phyloP scores from a whole-genome alignment of 2,329 filamentous ascomycete species.

The Xylaria sp. region DNA sequence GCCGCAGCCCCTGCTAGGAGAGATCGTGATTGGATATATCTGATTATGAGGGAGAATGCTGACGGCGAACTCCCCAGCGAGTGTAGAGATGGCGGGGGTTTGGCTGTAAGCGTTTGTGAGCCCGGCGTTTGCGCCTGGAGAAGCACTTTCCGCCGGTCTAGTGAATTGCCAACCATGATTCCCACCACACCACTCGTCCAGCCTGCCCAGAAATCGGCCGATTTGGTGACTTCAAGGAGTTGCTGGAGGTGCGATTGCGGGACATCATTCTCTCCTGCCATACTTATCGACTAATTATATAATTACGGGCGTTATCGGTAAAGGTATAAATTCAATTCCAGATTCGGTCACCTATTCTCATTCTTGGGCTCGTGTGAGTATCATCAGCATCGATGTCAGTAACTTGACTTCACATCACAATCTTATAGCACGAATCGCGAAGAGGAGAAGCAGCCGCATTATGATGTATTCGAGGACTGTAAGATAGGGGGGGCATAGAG shows the following conservation, averaged over 20 bases:
- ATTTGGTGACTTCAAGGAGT: slow-evolving; percentile 64
- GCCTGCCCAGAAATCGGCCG: slow-evolving; percentile 92
- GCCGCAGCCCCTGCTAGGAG: slow-evolving; percentile 77
- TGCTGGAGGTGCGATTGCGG: background rate
- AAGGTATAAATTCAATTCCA: background rate
- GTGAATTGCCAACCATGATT: slow-evolving; percentile 88
- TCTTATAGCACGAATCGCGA: background rate
- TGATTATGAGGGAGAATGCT: background rate
- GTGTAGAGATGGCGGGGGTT: background rate
- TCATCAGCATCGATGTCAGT: background rate
- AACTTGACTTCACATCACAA: background rate
- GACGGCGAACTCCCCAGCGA: background rate
- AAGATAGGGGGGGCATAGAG: background rate
- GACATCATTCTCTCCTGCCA: background rate
- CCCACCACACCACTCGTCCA: slow-evolving; percentile 87
- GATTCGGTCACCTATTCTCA: background rate
- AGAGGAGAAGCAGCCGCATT: background rate
- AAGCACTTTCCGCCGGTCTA: slow-evolving; percentile 77
- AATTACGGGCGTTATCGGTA: background rate
- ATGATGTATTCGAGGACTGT: background rate
- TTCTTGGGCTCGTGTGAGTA: background rate
- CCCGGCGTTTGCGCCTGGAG: slow-evolving; percentile 70
- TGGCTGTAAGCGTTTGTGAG: slow-evolving; percentile 42
- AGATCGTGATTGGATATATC: slow-evolving; percentile 51
- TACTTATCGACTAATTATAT: background rate